Base-by-base conservation (phyloP, 768 basidiomycete genomes). In the Lentinula guzmanii region DNA sequence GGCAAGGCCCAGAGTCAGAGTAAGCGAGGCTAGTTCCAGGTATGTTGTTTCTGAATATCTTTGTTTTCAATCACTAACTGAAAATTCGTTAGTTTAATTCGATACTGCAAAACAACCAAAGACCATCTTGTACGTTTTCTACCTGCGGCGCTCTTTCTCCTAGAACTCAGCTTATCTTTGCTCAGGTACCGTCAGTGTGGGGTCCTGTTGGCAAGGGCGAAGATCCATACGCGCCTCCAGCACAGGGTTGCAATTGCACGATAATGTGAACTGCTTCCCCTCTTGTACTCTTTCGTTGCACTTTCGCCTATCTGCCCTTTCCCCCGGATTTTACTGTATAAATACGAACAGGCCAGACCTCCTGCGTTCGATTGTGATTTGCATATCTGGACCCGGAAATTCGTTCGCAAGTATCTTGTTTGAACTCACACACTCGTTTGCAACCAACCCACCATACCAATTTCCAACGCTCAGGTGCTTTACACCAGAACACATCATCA, bases 21-120 rank as follows among this genome's bases (percentile, higher is more conserved):
- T 98, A 64, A 95, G 93, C 70, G 94, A 97, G 75, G 95, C 95
- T 42, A 90, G 87, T 69, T 80, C 89, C 66, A 91, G 87, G 93
- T 93, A 67, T 65, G 87, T 77, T 43, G 6, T 3, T 28, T 52
- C 52, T 1, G 31, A n/a, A 37, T 35, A 11, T 41, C 18, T 31
- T 33, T 61, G 13, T 28, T 21, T 39, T 51, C 57, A 37, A 43
- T 63, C 43, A 4, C 35, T 39, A 13, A 58, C 41, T 61, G 13
- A 13, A 13, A 18, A 18, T 37, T 50, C 28, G 15, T 43, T 71
- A 98, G 95, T 71, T 74, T 98, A 67, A 95, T 98, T 69, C 87
- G 90, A 51, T 97, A 93, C 72, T 95, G 93, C 83, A 93, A 93
- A 76, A 88, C 87, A 46, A 97, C 94, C 28, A 91, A 91, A 71